Evolutionary conservation across 805 yeast genomes (phyloP).

Genomic region (Kurtzmaniella fragi): DNA sequence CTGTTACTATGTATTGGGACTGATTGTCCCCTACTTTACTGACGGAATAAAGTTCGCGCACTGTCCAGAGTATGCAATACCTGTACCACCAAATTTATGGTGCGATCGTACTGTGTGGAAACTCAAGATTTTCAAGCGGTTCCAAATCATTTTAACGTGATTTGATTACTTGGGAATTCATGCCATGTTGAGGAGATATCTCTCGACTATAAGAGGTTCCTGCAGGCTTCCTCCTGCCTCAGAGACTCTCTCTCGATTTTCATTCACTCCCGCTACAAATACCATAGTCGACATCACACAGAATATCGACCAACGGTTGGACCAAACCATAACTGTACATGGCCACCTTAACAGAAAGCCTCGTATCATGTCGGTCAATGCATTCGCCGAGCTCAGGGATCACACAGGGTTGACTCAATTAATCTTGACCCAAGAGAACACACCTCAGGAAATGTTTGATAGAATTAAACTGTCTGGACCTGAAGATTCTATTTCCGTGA

Average conservation of each 20-base stretch:
- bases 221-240: constrained; percentile 16
- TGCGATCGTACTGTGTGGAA: no score
- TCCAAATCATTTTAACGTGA: no score
- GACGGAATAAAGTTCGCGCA: no score
- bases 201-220: background rate
- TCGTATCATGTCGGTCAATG: constrained; percentile 58
- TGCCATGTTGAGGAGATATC: background rate
- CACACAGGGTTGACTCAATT: constrained; percentile 60
- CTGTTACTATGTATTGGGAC: no score
- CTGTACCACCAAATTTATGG: no score
- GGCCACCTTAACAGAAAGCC: constrained; percentile 88
- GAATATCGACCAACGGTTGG: background rate
- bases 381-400: constrained; percentile 77
- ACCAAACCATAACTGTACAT: constrained; percentile 44
- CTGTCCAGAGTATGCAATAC: no score
- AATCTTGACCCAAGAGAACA: constrained; percentile 35
- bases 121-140: no score
- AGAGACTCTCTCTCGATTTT: constrained; percentile 23
- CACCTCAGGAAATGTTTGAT: constrained; percentile 27
- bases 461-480: constrained; percentile 46
- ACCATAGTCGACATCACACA: background rate
- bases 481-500: constrained; percentile 71
- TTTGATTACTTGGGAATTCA: no score
- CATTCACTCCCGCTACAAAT: constrained; percentile 32
- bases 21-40: no score